Base-by-base conservation (phyloP, 352 stramenopile genomes). In the Thalassiosira exigua region DNA sequence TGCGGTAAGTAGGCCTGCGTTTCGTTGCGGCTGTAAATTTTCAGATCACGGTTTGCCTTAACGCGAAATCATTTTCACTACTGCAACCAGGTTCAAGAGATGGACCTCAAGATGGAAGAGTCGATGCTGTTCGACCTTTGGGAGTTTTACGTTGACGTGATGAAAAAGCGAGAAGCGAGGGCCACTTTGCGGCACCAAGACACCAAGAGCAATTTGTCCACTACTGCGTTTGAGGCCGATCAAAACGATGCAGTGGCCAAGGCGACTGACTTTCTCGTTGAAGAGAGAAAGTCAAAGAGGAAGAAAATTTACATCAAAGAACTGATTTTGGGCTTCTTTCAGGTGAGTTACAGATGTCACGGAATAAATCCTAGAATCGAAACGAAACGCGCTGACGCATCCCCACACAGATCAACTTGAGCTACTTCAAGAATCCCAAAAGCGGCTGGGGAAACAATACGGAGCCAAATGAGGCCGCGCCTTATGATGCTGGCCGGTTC, bases 91-190 rank as follows among this genome's bases (percentile, higher is more conserved):
- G 50, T 94, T 17, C 76, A 92, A 83, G 87, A 94, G 74, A 84
- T 94, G 77, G 90, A 94, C 83, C 44, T 94, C 11, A 92, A 89
- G 53, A 84, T 94, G 21, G 90, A 94, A 71, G 88, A 94, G 62
- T 65, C 69, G 19, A 88, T 79, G 62, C 60, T 94, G 4, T 91
- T 84, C 69, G 87, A 93, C 68, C 42, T 94, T 1, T 91, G 72
- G 75, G 78, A 91, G n/a, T 92, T 93, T 71, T 88, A 90, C 33
- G 59, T 90, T 9, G 68, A 81, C 33, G 68, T 92, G 11, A 54
- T 82, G 52, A 74, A 82, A 69, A 79, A 81, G 58, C 46, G 62
- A 44, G 73, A 89, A 79, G 46, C 48, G 39, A 72, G 57, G 14
- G 42, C 33, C 7, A 42, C 5, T 19, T 4, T 60, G 19, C 36